Evolutionary conservation across 495 filamentous ascomycete species (phyloP), one percentile per base, ranked within the genome.

Genomic region (Penicillium salamii): DNA sequence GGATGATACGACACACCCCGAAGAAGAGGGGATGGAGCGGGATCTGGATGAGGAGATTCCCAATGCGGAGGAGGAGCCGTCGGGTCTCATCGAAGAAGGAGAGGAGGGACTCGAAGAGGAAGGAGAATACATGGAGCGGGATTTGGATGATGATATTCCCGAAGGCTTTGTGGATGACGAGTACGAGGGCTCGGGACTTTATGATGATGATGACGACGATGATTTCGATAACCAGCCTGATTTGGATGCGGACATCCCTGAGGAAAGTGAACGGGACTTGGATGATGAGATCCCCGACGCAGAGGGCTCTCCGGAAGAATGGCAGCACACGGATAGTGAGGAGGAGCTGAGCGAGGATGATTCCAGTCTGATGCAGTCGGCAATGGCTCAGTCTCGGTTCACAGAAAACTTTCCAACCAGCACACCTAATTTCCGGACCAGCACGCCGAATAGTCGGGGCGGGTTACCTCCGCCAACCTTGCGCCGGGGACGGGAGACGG

Each of bases 301-400:
- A 15, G 62, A 61, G 32, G 68, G 45, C 0, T 61, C 49, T 7
- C 63, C 60, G 14, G 57, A 70, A n/a, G 70, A 74, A 59, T 77
- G 74, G 74, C 74, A 77, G 51, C 90, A 95, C 58, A 95, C 90
- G 17, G 90, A 95, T 68, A 90, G 88, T 6, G 89, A 92, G 54
- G 79, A 77, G n/a, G 82, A 85, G 47, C 66, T 87, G 17, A 79
- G 78, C 24, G 75, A 75, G 19, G 66, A 71, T 8, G 61, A 71
- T 21, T 37, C 61, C n/a, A 63, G 58, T 52, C 58, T 61, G 28
- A 39, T 62, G 4, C 62, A 61, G 29, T 11, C 29, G 12, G 29
- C 5, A 32, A 13, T 32, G 29, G 4, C 29, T 3, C 4, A 24
- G 49, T 59, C 15, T 12, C 59, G 54, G 7, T 65, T 67, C 34